These are phyloP conservation scores for Debaryomyces singareniensis DNA, from an alignment of 1,139 yeast genomes.

Conservation along the genomic window DNA sequence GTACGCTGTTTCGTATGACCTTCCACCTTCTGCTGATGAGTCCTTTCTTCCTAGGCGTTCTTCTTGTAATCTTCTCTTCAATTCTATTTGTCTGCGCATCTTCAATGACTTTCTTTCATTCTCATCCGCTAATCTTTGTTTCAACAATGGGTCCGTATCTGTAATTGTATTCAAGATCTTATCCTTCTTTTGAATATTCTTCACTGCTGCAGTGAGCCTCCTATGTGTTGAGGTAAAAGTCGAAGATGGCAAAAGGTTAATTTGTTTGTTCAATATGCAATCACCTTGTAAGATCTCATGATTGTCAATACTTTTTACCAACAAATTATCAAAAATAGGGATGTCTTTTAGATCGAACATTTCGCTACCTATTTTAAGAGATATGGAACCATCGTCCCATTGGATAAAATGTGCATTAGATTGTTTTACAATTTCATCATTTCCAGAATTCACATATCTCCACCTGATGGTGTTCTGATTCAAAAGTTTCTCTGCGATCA, in stretches of 20 bases:
- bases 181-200: slow-evolving; percentile 56
- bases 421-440: slow-evolving; percentile 65
- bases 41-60: slow-evolving; percentile 30
- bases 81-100: slow-evolving; percentile 60
- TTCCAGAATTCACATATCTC: slow-evolving; percentile 73
- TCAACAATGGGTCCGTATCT: slow-evolving; percentile 79
- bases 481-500: slow-evolving; percentile 45
- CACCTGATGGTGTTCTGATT: slow-evolving; percentile 87
- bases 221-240: slow-evolving; percentile 77
- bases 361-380: slow-evolving; percentile 83
- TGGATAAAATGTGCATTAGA: slow-evolving; percentile 85
- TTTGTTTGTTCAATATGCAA: slow-evolving; percentile 42
- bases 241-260: slow-evolving; percentile 83
- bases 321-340: slow-evolving; percentile 65
- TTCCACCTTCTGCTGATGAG: slow-evolving; percentile 18
- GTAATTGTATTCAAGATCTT: slow-evolving; percentile 63
- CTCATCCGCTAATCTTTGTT: slow-evolving; percentile 76
- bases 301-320: slow-evolving; percentile 66
- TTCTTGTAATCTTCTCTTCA: slow-evolving; percentile 45
- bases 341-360: slow-evolving; percentile 70
- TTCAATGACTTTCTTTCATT: slow-evolving; percentile 66
- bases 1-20: slow-evolving; percentile 28
- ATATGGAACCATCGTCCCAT: slow-evolving; percentile 91
- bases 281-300: slow-evolving; percentile 65
- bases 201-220: slow-evolving; percentile 71